Evolutionary conservation across 768 basidiomycete species (phyloP), one percentile per base, ranked within the genome.

Genomic region (Pisolithus marmoratus): DNA sequence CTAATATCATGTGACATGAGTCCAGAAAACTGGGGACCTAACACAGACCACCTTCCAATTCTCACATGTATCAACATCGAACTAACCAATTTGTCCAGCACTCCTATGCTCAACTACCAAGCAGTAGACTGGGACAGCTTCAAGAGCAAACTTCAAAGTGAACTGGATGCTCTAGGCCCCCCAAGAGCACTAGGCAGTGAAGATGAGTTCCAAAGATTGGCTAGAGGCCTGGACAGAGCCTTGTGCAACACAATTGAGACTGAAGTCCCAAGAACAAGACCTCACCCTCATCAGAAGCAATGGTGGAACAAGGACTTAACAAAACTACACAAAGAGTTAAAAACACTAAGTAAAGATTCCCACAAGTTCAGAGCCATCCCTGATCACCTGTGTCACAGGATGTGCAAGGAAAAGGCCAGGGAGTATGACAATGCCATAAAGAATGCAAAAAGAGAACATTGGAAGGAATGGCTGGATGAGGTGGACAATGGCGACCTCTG

Each of bases 231-330:
- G 0, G 56, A 54, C 1, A 24, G 6, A 0, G 60, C 61, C 2
- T 31, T 73, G 0, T 29, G 52, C 11, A 46, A 52, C 0, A 56
- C 54, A 2, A 57, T 61, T 14, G 31, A 58, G 5, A 19, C 31
- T 0, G 31, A n/a, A 3, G 55, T 60, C 1, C 55, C 58, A 0
- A 27, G 19, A 3, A n/a, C 55, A 3, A 51, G 56, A 27, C 59
- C 57, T 1, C 47, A 38, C 38, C 61, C 60, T 0, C 51, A 52
- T 37, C 46, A 55, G 4, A 65, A 59, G n/a, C 15, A 56, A 0
- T 67, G 63, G 64, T 67, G 58, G 58, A 60, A 23, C 1, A 4
- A 38, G 0, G 58, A 63, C 8, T 51, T 67, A 15, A 44, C 38
- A 12, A 46, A 29, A 3, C 9, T 40, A 5, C 0, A 26, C 0